phyloP scores from a whole-genome alignment of 495 filamentous ascomycete species.

The Lichenothelia convexa region DNA sequence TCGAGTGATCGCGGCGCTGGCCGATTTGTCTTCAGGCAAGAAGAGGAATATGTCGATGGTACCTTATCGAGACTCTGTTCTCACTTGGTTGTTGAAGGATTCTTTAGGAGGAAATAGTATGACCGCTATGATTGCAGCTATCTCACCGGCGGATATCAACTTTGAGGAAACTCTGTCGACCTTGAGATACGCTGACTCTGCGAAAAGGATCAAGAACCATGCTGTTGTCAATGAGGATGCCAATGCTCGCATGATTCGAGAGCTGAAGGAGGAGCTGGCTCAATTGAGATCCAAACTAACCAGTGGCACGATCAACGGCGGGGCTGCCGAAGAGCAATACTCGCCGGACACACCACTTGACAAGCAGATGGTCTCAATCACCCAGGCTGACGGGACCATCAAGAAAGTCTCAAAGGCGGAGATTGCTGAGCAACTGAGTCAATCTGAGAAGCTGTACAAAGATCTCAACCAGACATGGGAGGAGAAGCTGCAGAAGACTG shows the following conservation, averaged over 20 bases:
- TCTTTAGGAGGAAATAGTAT: constrained; percentile 97
- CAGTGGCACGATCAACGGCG: constrained; percentile 35
- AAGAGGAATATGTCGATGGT: constrained; percentile 71
- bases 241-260: constrained; percentile 95
- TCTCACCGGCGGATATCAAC: constrained; percentile 97
- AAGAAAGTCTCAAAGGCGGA: constrained; percentile 98
- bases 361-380: constrained; percentile 90
- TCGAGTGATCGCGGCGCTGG: constrained; percentile 92
- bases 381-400: constrained; percentile 62
- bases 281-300: constrained; percentile 74
- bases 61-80: constrained; percentile 88
- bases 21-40: constrained; percentile 75
- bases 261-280: constrained; percentile 87
- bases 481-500: constrained; percentile 84
- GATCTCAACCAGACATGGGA: constrained; percentile 99
- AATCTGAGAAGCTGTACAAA: constrained; percentile 87
- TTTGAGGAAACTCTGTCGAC: constrained; percentile 96
- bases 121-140: constrained; percentile 99
- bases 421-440: constrained; percentile 87
- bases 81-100: constrained; percentile 96
- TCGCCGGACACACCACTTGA: constrained; percentile 82
- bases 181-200: constrained; percentile 88
- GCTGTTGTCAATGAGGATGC: constrained; percentile 98
- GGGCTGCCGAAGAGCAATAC: constrained; percentile 58
- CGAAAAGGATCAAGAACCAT: constrained; percentile 99